Evolutionary conservation across 2,329 filamentous ascomycete genomes (phyloP).

Genomic region (Dactylonectria macrodidyma): DNA sequence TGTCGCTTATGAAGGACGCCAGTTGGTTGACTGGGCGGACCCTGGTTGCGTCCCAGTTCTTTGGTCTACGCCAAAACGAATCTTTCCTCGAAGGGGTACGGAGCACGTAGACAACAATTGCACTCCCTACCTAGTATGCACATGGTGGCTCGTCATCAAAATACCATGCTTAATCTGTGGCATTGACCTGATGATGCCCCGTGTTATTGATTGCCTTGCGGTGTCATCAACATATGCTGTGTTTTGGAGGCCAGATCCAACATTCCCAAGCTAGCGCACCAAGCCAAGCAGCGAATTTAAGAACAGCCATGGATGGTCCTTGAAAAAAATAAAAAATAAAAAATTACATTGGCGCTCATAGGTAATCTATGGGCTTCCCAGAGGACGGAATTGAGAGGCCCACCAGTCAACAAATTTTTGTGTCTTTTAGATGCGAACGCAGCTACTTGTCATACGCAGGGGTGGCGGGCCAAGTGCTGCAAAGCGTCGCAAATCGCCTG

Average conservation of each 20-base stretch:
- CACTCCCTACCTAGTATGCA: background rate
- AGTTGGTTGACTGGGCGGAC: slow-evolving; percentile 16
- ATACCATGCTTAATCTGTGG: background rate
- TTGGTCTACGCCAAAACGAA: background rate
- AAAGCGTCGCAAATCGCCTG: background rate
- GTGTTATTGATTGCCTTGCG: background rate
- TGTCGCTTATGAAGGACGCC: slow-evolving; percentile 40
- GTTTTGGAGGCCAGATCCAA: slow-evolving; percentile 24
- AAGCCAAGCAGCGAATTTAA: slow-evolving; percentile 14
- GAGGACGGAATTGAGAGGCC: slow-evolving; percentile 1
- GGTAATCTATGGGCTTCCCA: slow-evolving; percentile 1
- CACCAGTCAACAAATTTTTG: slow-evolving; percentile 9
- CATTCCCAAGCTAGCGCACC: slow-evolving; percentile 31
- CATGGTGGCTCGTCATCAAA: background rate
- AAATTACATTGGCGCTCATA: background rate
- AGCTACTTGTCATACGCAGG: slow-evolving; percentile 10
- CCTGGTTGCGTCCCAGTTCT: background rate
- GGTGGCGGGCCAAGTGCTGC: slow-evolving; percentile 16
- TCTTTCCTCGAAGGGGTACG: background rate
- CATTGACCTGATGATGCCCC: no score
- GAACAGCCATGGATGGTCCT: slow-evolving; percentile 22
- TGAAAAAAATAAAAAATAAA: slow-evolving; percentile 2
- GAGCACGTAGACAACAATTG: background rate
- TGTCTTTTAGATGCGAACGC: slow-evolving; percentile 6
- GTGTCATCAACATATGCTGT: background rate